These are phyloP conservation scores for Collybia sordida DNA, from an alignment of 768 basidiomycete genomes.

Conservation along the genomic window DNA sequence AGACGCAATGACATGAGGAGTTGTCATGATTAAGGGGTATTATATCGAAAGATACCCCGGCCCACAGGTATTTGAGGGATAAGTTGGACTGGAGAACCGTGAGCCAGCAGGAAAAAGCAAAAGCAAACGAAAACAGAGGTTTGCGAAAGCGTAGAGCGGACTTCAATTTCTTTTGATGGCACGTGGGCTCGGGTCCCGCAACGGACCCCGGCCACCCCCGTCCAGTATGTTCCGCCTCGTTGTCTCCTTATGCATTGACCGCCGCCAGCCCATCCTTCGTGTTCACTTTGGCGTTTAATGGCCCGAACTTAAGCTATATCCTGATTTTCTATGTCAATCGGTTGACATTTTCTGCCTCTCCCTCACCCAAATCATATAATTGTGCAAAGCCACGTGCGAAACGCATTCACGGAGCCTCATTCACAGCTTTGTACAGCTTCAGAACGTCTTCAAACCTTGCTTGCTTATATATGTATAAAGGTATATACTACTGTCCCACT, in stretches of 20 bases:
- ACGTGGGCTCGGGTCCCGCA: constrained; percentile 1
- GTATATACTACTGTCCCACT: no score
- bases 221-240: neutral
- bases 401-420: no score
- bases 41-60: constrained; percentile 17
- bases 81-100: constrained; percentile 16
- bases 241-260: neutral
- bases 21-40: constrained; percentile 52
- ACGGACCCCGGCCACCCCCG: constrained; percentile 1
- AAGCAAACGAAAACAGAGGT: constrained; percentile 1
- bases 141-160: constrained; percentile 4
- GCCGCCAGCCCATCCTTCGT: no score
- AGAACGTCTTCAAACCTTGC: no score
- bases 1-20: constrained; percentile 82
- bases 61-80: constrained; percentile 19
- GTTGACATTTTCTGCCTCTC: no score
- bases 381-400: no score
- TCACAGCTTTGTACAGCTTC: no score
- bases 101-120: constrained; percentile 16
- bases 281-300: no score
- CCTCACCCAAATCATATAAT: no score
- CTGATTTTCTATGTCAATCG: no score
- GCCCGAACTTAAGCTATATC: no score
- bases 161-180: constrained; percentile 3
- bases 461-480: no score